Evolutionary conservation across 352 stramenopile species (phyloP), one percentile per base, ranked within the genome.

Genomic region (Phytopythium kandeliae): DNA sequence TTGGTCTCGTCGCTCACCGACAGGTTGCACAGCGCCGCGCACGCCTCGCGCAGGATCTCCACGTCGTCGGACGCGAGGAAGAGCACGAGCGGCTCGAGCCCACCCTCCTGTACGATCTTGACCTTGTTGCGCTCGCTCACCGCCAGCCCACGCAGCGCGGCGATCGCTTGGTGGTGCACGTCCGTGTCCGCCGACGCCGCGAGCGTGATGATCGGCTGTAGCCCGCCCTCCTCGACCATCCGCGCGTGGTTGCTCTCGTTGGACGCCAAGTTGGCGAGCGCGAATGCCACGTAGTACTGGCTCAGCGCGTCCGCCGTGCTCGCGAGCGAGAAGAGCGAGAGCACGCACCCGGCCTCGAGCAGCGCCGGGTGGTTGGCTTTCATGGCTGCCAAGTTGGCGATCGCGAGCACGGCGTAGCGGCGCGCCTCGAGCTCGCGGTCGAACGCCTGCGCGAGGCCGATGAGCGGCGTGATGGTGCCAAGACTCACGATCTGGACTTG

Each of bases 31-130:
- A 99, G 67, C 4, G 91, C 92, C 0, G 91, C 95, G 47, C 90
- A 97, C 2, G 95, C 89, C 55, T 99, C 95, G 0, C 92, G 77
- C 11, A 98, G 67, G 31, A 98, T 96, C 60, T 98, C 91, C 11
- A 95, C 67, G 57, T 99, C 93, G 37, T 86, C 67, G 0, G 86
- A 95, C 46, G 87, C 62, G 13, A 98, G 67, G 5, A 98, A 71
- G 37, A 97, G 56, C 24, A 92, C 83, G 13, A 99, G 72, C 17
- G 95, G 93, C 57, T 98, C 92, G 19, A 99, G 66, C 0, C 95
- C 94, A 16, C 95, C 96, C 78, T 98, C 95, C 49, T 99, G 92
- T 5, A 98, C 79, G 48, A 98, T 97, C 64, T 98, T 98, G 51
- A 97, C 84, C 58, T 97, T 97, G 65, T 97, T 97, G 11, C 81